Evolutionary conservation across 179 eudicot genomes (phyloP).

Genomic region (Gypsophila paniculata): DNA sequence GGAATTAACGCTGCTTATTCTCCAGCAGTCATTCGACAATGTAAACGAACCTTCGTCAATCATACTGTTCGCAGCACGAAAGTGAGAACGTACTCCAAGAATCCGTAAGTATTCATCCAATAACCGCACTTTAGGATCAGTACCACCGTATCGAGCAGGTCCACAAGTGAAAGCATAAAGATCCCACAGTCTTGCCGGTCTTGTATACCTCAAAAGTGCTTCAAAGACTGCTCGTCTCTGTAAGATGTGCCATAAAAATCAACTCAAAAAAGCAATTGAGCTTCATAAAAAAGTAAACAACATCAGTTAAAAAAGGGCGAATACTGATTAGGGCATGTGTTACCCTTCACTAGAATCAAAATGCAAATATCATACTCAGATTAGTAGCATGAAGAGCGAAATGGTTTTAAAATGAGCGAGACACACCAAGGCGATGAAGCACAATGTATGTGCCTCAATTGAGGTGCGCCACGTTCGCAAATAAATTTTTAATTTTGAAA

Average conservation of each 20-base stretch:
- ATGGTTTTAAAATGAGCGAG: background rate
- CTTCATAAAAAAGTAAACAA: background rate
- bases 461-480: background rate
- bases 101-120: slow-evolving; percentile 87
- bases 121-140: slow-evolving; percentile 66
- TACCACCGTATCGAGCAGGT: slow-evolving; percentile 57
- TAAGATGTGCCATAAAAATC: slow-evolving; percentile 22
- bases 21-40: slow-evolving; percentile 71
- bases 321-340: background rate
- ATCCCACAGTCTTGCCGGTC: slow-evolving; percentile 85
- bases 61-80: slow-evolving; percentile 42
- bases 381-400: background rate
- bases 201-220: slow-evolving; percentile 65
- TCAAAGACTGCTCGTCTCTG: slow-evolving; percentile 89
- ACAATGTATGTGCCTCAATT: background rate
- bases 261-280: slow-evolving; percentile 6
- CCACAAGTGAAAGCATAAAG: slow-evolving; percentile 76
- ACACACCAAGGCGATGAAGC: background rate
- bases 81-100: slow-evolving; percentile 65
- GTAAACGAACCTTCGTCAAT: slow-evolving; percentile 71
- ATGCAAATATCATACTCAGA: background rate
- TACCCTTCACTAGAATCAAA: background rate
- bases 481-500: background rate
- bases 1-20: slow-evolving; percentile 73
- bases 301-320: background rate